phyloP scores from a whole-genome alignment of 139 green algal species.

The Chlorella sorokiniana region DNA sequence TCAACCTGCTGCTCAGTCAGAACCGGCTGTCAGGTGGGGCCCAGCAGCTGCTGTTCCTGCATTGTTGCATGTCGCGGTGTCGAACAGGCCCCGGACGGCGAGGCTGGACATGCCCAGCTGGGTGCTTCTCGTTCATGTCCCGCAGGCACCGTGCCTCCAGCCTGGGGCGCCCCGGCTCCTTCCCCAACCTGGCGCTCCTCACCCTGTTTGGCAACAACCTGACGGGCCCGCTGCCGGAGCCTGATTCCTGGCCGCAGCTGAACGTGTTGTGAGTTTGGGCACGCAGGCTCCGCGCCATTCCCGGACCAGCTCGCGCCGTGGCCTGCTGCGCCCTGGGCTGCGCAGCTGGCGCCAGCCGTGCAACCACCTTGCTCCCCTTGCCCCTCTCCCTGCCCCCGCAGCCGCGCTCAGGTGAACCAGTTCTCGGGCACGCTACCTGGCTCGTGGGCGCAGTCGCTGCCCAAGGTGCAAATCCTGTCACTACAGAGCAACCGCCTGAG shows the following conservation, averaged over 20 bases:
- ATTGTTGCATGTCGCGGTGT: background rate
- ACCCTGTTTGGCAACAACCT: slow-evolving; percentile 2
- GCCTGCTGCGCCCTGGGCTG: background rate
- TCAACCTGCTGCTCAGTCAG: slow-evolving; percentile 22
- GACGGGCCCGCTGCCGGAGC: background rate
- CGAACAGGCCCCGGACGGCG: background rate
- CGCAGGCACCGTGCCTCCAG: slow-evolving; percentile 4
- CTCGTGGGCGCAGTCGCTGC: background rate
- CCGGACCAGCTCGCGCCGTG: background rate
- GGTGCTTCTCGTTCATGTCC: background rate
- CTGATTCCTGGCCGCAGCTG: slow-evolving; percentile 3
- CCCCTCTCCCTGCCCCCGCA: background rate
- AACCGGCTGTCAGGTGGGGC: slow-evolving; percentile 17
- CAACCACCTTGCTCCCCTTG: background rate
- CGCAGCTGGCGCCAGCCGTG: background rate
- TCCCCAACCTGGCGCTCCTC: background rate
- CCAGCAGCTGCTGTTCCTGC: background rate
- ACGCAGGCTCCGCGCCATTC: no score
- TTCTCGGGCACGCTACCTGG: background rate
- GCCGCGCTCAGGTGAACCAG: background rate
- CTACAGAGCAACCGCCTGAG: slow-evolving; percentile 1
- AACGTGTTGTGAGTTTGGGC: slow-evolving; percentile 21
- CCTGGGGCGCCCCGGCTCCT: background rate
- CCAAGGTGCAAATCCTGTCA: slow-evolving; percentile 11
- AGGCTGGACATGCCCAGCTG: background rate